phyloP scores from a whole-genome alignment of 352 stramenopile species.

The Phytophthora syringae region DNA sequence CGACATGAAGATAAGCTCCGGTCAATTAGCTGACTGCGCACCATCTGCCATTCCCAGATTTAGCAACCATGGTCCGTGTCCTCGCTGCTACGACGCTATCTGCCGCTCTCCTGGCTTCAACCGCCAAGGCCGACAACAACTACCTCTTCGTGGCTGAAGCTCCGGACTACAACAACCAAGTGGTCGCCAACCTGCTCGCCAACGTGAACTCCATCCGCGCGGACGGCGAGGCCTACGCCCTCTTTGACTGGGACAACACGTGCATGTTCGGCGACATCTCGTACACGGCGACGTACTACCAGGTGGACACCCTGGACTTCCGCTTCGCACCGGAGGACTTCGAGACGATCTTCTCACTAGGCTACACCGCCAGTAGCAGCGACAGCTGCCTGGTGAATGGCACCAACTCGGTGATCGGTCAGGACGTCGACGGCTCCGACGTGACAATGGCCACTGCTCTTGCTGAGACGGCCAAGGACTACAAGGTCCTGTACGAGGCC shows the following conservation, averaged over 20 bases:
- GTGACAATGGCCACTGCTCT: slow-evolving; percentile 49
- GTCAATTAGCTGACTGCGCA: too few species aligned
- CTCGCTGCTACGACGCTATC: slow-evolving; percentile 26
- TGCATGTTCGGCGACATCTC: slow-evolving; percentile 74
- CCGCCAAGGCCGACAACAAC: slow-evolving; percentile 13
- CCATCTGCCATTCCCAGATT: too few species aligned
- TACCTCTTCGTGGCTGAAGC: slow-evolving; percentile 53
- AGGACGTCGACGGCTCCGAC: slow-evolving; percentile 46
- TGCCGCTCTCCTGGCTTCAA: slow-evolving; percentile 21
- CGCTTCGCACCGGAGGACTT: slow-evolving; percentile 53
- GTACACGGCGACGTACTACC: slow-evolving; percentile 68
- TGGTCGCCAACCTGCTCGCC: slow-evolving; percentile 45
- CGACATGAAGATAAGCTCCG: too few species aligned
- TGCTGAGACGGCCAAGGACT: slow-evolving; percentile 43
- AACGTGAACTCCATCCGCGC: slow-evolving; percentile 41
- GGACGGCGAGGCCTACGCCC: slow-evolving; percentile 51
- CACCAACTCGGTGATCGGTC: slow-evolving; percentile 51
- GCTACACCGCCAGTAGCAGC: slow-evolving; percentile 54
- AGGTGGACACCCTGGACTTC: slow-evolving; percentile 64
- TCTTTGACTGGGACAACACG: too few species aligned
- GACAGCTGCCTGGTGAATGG: slow-evolving; percentile 56
- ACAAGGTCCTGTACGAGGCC: slow-evolving; percentile 57
- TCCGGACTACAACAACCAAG: too few species aligned
- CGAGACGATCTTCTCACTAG: slow-evolving; percentile 50
- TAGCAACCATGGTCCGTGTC: slow-evolving; percentile 31